Evolutionary conservation across 1,284 basidiomycete genomes (phyloP), one percentile per base, ranked within the genome.

Genomic region (Heterobasidion occidentale): DNA sequence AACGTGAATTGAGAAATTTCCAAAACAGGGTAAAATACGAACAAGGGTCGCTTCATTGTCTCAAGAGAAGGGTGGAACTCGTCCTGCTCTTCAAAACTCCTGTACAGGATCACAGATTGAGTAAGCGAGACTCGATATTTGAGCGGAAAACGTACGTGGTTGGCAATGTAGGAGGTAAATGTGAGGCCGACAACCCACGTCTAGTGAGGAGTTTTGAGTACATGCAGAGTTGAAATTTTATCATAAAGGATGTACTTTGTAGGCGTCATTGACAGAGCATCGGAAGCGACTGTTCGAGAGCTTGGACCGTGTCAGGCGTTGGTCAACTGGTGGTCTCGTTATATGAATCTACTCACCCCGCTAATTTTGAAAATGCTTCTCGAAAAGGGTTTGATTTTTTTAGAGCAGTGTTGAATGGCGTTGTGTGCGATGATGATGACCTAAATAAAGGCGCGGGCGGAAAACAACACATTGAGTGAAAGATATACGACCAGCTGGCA

Each of bases 281-380:
- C 38, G 7, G 11, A 11, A 48, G 46, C 11, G 19, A 17, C 6
- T 14, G 8, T 6, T 48, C 46, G 46, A 48, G 11, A 48, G 12
- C n/a, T 51, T n/a, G 20, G 34, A 12, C 49, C 12, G 5, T 33
- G 33, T 35, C 14, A 34, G 12, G 34, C n/a, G 27, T 27, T 47
- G 20, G 15, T 35, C 19, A 38, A 20, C 14, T 19, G 38, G 17
- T 20, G 53, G 19, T 14, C 15, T 19, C 7, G 38, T 3, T 36
- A 1, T n/a, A 20, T 20, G 6, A 14, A 15, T 14, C 11, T 17
- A 42, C 35, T 12, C 19, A 59, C 62, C 59, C 60, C 9, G 63
- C 47, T 3, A 69, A 56, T 51, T 63, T 66, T 3, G 58, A 57
- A 63, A 66, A 67, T 12, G 62, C 60, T 1, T 59, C 56, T 45